These are phyloP conservation scores for Lasiosphaeriaceae sp. DNA, from an alignment of 495 filamentous ascomycete species.

Conservation along the genomic window DNA sequence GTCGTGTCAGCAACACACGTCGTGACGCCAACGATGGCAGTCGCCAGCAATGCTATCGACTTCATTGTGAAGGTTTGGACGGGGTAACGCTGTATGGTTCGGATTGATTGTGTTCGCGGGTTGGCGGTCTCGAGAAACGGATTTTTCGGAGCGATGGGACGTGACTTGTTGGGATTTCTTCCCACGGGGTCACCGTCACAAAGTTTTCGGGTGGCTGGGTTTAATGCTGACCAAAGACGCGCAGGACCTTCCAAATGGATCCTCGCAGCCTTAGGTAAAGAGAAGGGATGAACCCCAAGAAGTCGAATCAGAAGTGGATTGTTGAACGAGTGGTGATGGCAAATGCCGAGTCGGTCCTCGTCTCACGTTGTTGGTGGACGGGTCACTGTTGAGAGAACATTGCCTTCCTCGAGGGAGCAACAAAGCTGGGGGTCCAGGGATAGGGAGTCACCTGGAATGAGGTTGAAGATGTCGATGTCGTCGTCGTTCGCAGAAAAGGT, in stretches of 20 bases:
- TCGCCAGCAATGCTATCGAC: constrained; percentile 14
- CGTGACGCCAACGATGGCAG: constrained; percentile 13
- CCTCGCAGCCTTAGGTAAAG: constrained; percentile 6
- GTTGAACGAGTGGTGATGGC: constrained; percentile 22
- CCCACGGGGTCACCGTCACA: background rate
- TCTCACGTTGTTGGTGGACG: constrained; percentile 20
- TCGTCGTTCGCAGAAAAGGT: background rate
- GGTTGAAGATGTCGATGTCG: no score
- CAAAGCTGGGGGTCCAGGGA: constrained; percentile 11
- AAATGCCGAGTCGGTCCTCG: constrained; percentile 10
- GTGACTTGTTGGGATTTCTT: background rate
- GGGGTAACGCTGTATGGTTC: no score
- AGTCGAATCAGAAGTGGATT: constrained; percentile 16
- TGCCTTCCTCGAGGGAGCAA: constrained; percentile 19
- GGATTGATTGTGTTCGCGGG: background rate
- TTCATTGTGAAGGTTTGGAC: constrained; percentile 22
- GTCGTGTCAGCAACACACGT: no score
- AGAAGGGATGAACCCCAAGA: constrained; percentile 4
- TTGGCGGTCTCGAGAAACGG: background rate
- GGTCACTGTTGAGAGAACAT: constrained; percentile 25
- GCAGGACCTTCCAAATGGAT: constrained; percentile 19
- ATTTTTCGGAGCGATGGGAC: no score
- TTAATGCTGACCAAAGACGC: constrained; percentile 8
- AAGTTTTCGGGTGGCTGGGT: background rate
- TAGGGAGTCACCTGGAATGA: background rate